Evolutionary conservation across 768 basidiomycete genomes (phyloP), one percentile per base, ranked within the genome.

Genomic region (Lentinus brumalis): DNA sequence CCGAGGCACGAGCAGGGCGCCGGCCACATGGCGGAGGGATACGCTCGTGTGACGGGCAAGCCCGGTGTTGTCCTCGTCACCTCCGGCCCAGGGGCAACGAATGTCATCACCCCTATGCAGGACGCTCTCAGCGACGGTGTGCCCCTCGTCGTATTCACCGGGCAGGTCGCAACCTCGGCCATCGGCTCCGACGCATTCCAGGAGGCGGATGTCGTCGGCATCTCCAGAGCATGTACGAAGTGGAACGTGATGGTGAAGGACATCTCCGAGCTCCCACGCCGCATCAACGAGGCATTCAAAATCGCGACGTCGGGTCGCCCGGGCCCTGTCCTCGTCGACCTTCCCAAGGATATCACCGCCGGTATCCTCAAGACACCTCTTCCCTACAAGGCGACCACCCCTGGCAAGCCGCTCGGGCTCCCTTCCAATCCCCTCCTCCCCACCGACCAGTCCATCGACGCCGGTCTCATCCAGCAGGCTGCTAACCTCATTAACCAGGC

Each of bases 201-300:
- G 73, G 97, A 99, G 77, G 97, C 97, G 42, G 97, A 99, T 73
- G 77, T 98, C 52, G 82, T 99, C 57, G 97, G 97, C 51, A 99
- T 98, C 75, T 97, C 96, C 32, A 83, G 96, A 53, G 88, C 89
- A 68, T 99, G 97, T 79, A 98, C 97, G 29, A 99, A 98, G 74
- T 98, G 97, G 97, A 98, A 99, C 72, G 96, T 99, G 62, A 96
- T 98, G 95, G 93, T 98, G 53, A 98, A 98, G 76, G 96, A 96
- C 71, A 93, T 98, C 61, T 75, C 91, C 12, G 97, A 98, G 75
- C 83, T 98, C 3, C 97, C 97, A 14, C 81, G 96, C 45, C 83
- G 97, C 60, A 96, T 98, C 72, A 98, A 98, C 72, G 97, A 99
- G 75, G 97, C 97, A 0, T 98, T 99, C 86, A 97, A 98, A 75